phyloP scores from a whole-genome alignment of 1,139 yeast genomes.

The Yamadazyma conglobata region DNA sequence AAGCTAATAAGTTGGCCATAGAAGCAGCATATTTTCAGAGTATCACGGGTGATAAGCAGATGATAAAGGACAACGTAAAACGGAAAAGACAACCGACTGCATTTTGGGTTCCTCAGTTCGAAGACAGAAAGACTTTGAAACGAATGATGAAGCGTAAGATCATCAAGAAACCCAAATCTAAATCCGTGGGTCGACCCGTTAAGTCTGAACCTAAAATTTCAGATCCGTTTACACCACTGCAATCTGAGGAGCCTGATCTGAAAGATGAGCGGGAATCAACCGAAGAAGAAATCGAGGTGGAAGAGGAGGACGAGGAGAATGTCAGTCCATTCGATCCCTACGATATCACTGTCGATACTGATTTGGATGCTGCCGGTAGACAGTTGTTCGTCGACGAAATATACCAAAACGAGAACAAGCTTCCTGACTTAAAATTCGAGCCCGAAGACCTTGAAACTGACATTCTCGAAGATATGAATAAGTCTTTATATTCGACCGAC shows the following conservation, averaged over 20 bases:
- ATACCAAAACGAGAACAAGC: slow-evolving; percentile 17
- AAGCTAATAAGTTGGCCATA: slow-evolving; percentile 17
- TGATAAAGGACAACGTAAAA: slow-evolving; percentile 31
- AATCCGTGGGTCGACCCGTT: too few relatives aligned
- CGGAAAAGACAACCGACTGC: slow-evolving; percentile 28
- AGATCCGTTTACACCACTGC: too few relatives aligned
- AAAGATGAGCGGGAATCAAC: too few relatives aligned
- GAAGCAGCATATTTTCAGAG: slow-evolving; percentile 39
- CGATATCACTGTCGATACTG: slow-evolving; percentile 33
- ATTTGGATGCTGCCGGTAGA: slow-evolving; percentile 29
- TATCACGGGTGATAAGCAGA: slow-evolving; percentile 33
- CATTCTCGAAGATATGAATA: slow-evolving; percentile 17
- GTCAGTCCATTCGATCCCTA: slow-evolving; percentile 39
- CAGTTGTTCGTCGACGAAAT: slow-evolving; percentile 32
- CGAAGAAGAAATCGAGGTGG: slow-evolving; percentile 12
- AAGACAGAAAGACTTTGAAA: slow-evolving; percentile 15
- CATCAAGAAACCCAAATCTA: slow-evolving; percentile 10
- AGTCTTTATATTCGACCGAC: slow-evolving; percentile 21
- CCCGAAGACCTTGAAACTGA: slow-evolving; percentile 13
- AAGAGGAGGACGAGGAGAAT: slow-evolving; percentile 19
- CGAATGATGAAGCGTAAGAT: slow-evolving; percentile 8
- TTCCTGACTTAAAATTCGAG: slow-evolving; percentile 24
- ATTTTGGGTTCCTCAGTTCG: slow-evolving; percentile 24
- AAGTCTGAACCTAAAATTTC: too few relatives aligned
- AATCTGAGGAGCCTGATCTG: too few relatives aligned